Evolutionary conservation across 345 rosid species (phyloP).

Genomic region (Erucastrum elatum): DNA sequence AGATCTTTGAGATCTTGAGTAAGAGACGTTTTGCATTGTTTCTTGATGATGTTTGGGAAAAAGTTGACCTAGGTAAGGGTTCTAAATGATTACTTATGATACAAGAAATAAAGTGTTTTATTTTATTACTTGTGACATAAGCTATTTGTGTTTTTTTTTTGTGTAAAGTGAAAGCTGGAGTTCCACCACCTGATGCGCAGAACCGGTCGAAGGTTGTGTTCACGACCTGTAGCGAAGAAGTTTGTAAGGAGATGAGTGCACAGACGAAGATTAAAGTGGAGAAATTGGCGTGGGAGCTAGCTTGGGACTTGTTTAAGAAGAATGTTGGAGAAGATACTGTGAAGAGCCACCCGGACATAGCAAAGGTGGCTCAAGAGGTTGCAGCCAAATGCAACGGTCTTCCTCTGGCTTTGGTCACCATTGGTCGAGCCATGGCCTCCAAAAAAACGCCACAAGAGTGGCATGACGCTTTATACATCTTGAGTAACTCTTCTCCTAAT

Average conservation of each 20-base stretch:
- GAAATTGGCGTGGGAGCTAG: slow-evolving; percentile 33
- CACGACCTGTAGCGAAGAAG: slow-evolving; percentile 40
- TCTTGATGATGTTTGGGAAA: slow-evolving; percentile 47
- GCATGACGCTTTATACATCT: slow-evolving; percentile 41
- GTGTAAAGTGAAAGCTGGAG: slow-evolving; percentile 30
- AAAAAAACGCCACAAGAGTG: slow-evolving; percentile 40
- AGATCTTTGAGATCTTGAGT: slow-evolving; percentile 42
- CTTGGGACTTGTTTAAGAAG: slow-evolving; percentile 43
- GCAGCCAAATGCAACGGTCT: slow-evolving; percentile 38
- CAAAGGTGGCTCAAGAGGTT: slow-evolving; percentile 35
- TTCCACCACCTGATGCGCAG: slow-evolving; percentile 23
- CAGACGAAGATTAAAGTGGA: slow-evolving; percentile 37
- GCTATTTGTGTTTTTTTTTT: background rate
- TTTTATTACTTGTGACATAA: background rate
- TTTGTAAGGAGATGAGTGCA: slow-evolving; percentile 41
- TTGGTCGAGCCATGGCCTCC: slow-evolving; percentile 45
- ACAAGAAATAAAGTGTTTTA: background rate
- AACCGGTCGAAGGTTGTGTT: slow-evolving; percentile 40
- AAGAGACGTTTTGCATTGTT: slow-evolving; percentile 43
- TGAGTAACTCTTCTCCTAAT: slow-evolving; percentile 41
- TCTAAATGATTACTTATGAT: background rate
- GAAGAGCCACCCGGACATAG: slow-evolving; percentile 37
- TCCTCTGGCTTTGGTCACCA: slow-evolving; percentile 42
- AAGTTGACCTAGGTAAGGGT: slow-evolving; percentile 38
- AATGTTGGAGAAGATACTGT: slow-evolving; percentile 41